Conservation (phyloP, 805 yeast genomes). For the Ogataea chonburiensis region DNA sequence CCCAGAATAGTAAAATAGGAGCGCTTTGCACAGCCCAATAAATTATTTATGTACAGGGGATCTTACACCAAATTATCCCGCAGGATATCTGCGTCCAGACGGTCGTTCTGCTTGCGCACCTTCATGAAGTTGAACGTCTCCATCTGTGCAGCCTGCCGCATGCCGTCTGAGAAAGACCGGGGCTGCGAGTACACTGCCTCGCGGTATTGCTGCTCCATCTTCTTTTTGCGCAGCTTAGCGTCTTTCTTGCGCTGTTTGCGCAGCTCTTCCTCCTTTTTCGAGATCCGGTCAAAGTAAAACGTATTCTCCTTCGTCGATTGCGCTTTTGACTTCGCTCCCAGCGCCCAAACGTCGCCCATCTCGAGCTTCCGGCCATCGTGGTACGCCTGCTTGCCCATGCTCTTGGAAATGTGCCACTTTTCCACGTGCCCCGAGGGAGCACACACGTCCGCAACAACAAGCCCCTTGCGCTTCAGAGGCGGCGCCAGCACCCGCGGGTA, state of each 20-base stretch:
- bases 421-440: constrained; percentile 78
- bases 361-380: constrained; percentile 86
- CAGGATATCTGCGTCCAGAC: constrained; percentile 20
- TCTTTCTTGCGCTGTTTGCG: constrained; percentile 27
- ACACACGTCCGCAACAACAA: constrained; percentile 77
- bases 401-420: constrained; percentile 83
- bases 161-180: constrained; percentile 21
- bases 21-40: constrained; percentile 9
- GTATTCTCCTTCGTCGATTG: constrained; percentile 36
- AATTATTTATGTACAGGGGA: constrained; percentile 7
- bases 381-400: constrained; percentile 68
- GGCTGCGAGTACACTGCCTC: constrained; percentile 26
- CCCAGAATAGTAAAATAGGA: constrained; percentile 3
- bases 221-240: constrained; percentile 25
- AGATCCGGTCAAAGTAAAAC: constrained; percentile 32
- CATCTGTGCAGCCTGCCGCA: constrained; percentile 27
- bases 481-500: constrained; percentile 74
- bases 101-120: constrained; percentile 29
- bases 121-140: constrained; percentile 29
- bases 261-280: constrained; percentile 34
- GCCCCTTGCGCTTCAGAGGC: constrained; percentile 79
- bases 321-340: constrained; percentile 56
- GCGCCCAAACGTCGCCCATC: constrained; percentile 88
- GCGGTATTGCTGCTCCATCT: constrained; percentile 26
- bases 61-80: constrained; percentile 14